Evolutionary conservation across 169 alveolate species (phyloP).

Genomic region (Babesia gibsoni): DNA sequence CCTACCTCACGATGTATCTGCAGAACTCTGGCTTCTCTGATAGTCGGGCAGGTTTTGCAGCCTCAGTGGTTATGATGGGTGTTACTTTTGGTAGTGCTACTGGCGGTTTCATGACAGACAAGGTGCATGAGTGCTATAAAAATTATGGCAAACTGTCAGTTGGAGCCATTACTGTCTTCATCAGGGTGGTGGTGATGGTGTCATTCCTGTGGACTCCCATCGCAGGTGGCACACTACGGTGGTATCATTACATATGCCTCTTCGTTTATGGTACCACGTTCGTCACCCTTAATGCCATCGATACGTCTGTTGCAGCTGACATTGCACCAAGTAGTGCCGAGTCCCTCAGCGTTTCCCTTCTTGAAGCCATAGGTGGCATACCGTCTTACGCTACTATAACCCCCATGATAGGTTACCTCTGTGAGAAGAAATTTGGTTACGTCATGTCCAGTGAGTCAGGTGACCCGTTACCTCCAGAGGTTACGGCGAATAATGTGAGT

Average conservation of each 20-base stretch:
- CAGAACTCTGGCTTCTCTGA: constrained; percentile 86
- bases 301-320: background rate
- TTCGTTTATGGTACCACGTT: background rate
- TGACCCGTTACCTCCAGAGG: background rate
- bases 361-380: background rate
- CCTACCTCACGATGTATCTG: constrained; percentile 84
- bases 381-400: background rate
- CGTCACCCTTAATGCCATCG: constrained; percentile 4
- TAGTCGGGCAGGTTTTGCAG: constrained; percentile 79
- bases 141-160: background rate
- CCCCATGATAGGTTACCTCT: background rate
- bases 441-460: background rate
- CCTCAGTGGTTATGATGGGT: constrained; percentile 81
- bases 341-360: background rate
- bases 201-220: background rate
- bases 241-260: background rate
- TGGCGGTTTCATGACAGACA: constrained; percentile 85
- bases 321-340: background rate
- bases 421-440: constrained; percentile 4
- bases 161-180: background rate
- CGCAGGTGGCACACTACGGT: background rate
- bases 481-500: background rate
- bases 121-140: constrained; percentile 68
- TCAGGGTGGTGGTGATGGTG: background rate
- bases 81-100: constrained; percentile 85